Percentiles rank a stretch among this genome's conserved stretches.
Conservation (phyloP, 108 stramenopile species). For the Cyclotella distinguenda region DNA sequence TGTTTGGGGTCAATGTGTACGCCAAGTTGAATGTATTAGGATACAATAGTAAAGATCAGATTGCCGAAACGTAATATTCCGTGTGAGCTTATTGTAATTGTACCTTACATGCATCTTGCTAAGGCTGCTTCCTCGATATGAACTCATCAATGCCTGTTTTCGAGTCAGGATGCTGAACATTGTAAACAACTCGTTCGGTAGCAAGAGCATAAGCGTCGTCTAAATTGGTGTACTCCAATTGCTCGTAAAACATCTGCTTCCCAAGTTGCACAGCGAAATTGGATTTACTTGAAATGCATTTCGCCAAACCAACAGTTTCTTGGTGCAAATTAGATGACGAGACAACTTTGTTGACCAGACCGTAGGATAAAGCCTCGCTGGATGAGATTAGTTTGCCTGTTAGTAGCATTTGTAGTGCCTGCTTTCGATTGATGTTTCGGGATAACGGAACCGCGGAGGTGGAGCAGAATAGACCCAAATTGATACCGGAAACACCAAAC, state of each 20-base stretch:
- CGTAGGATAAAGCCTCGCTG: slow-evolving; percentile 52
- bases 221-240: slow-evolving; percentile 43
- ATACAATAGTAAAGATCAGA: background rate
- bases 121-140: slow-evolving; percentile 54
- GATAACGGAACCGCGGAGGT: slow-evolving; percentile 73
- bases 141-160: slow-evolving; percentile 61
- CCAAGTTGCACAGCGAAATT: slow-evolving; percentile 51
- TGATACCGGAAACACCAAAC: slow-evolving; percentile 77
- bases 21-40: no score
- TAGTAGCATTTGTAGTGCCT: slow-evolving; percentile 78
- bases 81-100: no score
- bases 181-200: slow-evolving; percentile 54
- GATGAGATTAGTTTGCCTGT: slow-evolving; percentile 69
- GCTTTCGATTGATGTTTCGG: slow-evolving; percentile 53
- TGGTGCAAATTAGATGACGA: slow-evolving; percentile 21
- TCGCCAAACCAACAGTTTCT: slow-evolving; percentile 40
- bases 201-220: slow-evolving; percentile 61
- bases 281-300: slow-evolving; percentile 55
- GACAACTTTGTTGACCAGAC: slow-evolving; percentile 52
- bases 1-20: no score
- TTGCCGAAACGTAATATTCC: no score
- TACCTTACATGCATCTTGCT: no score
- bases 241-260: slow-evolving; percentile 59
- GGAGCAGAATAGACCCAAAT: slow-evolving; percentile 73
- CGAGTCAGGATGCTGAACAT: slow-evolving; percentile 56